Conservation (phyloP, 352 stramenopile species). For the Thalassiosira ordinaria region DNA sequence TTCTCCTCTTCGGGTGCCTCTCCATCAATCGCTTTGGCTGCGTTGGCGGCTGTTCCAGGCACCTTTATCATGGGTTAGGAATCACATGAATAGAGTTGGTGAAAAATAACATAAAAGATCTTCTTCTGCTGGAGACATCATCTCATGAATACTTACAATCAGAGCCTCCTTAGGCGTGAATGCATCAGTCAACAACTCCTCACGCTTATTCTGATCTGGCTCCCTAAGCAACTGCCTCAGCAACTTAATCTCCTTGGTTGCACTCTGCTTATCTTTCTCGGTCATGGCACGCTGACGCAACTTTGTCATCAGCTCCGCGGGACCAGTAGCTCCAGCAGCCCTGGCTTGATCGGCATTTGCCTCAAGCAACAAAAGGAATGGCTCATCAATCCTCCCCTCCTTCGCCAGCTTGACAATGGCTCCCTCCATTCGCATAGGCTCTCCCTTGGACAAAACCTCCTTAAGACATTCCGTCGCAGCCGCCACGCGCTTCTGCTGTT, state of each 20-base stretch:
- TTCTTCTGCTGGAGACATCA: too few species aligned
- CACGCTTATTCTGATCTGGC: constrained; percentile 62
- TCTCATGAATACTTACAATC: constrained; percentile 78
- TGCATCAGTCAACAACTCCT: constrained; percentile 80
- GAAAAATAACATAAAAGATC: too few species aligned
- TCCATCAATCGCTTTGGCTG: constrained; percentile 77
- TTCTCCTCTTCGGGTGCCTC: constrained; percentile 78
- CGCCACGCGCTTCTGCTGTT: constrained; percentile 73
- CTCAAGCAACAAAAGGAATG: constrained; percentile 82
- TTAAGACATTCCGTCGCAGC: constrained; percentile 72
- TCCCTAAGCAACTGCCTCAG: constrained; percentile 77
- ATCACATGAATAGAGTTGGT: too few species aligned
- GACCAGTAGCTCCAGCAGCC: constrained; percentile 68
- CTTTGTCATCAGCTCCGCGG: constrained; percentile 78
- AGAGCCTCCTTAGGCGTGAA: constrained; percentile 81
- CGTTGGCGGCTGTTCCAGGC: constrained; percentile 79
- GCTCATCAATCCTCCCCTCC: constrained; percentile 81
- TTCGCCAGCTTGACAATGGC: constrained; percentile 76
- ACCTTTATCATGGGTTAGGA: constrained; percentile 47
- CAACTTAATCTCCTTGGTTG: constrained; percentile 81
- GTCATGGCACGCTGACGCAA: constrained; percentile 65
- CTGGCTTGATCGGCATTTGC: constrained; percentile 79
- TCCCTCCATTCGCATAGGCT: constrained; percentile 83
- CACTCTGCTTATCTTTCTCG: constrained; percentile 84
- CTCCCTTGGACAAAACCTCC: constrained; percentile 71